Evolutionary conservation across 176 grass and related monocot species (phyloP).

Genomic region (Triticum monococcum): DNA sequence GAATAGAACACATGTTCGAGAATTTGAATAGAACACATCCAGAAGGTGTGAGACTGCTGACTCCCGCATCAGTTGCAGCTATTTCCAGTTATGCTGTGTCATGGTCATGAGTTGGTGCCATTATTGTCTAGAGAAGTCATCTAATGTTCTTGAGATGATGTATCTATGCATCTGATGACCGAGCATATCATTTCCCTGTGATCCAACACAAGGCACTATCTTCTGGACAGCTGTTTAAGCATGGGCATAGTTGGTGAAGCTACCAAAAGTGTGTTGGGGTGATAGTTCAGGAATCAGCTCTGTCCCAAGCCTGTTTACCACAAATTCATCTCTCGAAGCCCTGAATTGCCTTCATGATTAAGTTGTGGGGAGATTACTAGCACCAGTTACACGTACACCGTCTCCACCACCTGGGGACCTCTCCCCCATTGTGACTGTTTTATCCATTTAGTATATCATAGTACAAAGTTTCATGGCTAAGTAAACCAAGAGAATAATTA

Average conservation of each 20-base stretch:
- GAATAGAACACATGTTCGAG: not conserved
- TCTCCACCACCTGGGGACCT: not conserved
- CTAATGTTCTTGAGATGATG: slow-evolving; percentile 23
- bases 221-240: slow-evolving; percentile 16
- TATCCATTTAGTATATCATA: not conserved
- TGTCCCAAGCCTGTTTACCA: not conserved
- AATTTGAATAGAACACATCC: slow-evolving; percentile 12
- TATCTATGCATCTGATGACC: slow-evolving; percentile 20
- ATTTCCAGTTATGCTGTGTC: slow-evolving; percentile 2
- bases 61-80: slow-evolving; percentile 5
- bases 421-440: not conserved
- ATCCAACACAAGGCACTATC: slow-evolving; percentile 12
- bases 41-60: slow-evolving; percentile 7
- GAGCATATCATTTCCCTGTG: slow-evolving; percentile 19
- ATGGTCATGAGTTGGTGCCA: slow-evolving; percentile 10
- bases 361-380: not conserved
- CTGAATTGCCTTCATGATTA: slow-evolving; percentile 5
- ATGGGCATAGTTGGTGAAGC: slow-evolving; percentile 16
- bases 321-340: not conserved
- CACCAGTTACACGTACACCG: not conserved
- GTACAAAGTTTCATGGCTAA: not conserved
- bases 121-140: slow-evolving; percentile 22
- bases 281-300: not conserved
- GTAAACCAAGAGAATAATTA: not conserved
- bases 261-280: slow-evolving; percentile 15